phyloP scores from a whole-genome alignment of 176 grass and related monocot genomes.

The Zoysia pacifica region DNA sequence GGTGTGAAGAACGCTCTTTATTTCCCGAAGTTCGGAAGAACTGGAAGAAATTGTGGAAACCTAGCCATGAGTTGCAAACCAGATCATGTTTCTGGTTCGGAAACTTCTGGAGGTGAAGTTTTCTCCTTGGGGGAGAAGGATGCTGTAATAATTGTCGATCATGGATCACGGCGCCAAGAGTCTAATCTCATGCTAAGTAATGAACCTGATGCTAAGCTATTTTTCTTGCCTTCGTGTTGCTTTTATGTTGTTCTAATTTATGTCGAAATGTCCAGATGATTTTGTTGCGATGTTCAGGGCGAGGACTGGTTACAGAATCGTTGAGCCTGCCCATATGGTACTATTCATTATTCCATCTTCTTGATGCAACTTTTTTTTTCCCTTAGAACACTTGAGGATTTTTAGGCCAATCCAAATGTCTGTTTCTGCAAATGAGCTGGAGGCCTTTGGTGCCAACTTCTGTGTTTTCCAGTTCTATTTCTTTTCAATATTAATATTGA shows the following conservation, averaged over 20 bases:
- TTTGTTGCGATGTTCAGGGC: constrained; percentile 84
- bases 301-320: constrained; percentile 67
- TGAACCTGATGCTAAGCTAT: background rate
- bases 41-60: constrained; percentile 24
- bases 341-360: background rate
- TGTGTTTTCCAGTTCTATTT: no score
- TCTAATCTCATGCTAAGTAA: constrained; percentile 95
- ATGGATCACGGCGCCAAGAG: constrained; percentile 88
- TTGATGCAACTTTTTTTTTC: constrained; percentile 2
- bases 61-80: constrained; percentile 35
- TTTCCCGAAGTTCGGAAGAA: constrained; percentile 41
- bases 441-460: background rate
- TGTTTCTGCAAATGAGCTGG: background rate
- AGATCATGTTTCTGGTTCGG: background rate
- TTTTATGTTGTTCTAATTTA: background rate
- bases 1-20: constrained; percentile 20
- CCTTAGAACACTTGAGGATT: background rate
- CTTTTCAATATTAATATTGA: no score
- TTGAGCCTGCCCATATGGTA: constrained; percentile 99
- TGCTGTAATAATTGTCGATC: constrained; percentile 83
- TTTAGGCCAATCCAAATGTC: background rate
- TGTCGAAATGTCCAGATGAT: constrained; percentile 56
- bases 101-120: constrained; percentile 26
- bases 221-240: background rate
- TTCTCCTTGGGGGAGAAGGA: constrained; percentile 52